These are phyloP conservation scores for Lachnellula occidentalis DNA, from an alignment of 2,329 filamentous ascomycete genomes.

Conservation along the genomic window DNA sequence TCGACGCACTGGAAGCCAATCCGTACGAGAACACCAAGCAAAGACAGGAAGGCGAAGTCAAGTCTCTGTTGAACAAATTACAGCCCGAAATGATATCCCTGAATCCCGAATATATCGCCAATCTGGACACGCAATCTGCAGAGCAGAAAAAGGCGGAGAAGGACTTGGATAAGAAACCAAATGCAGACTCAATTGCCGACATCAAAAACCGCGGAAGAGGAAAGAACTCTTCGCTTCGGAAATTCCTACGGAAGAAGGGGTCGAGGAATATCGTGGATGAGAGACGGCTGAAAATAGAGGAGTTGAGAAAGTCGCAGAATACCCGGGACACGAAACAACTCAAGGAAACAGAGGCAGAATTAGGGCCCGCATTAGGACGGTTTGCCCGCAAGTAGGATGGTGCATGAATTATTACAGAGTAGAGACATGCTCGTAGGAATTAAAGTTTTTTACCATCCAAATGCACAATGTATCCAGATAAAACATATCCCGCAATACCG, in stretches of 20 bases:
- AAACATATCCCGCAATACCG: too few relatives aligned
- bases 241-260: conserved; percentile 86
- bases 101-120: conserved; percentile 87
- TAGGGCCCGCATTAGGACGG: conserved; percentile 79
- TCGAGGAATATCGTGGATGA: conserved; percentile 95
- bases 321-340: conserved; percentile 63
- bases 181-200: conserved; percentile 49
- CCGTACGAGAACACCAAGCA: conserved; percentile 93
- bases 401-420: too few relatives aligned
- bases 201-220: conserved; percentile 75
- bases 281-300: conserved; percentile 80
- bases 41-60: conserved; percentile 87
- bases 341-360: conserved; percentile 62
- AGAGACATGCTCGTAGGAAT: too few relatives aligned
- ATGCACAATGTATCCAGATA: too few relatives aligned
- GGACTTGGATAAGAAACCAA: conserved; percentile 67
- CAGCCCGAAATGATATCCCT: conserved; percentile 96
- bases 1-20: conserved; percentile 87
- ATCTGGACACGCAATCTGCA: conserved; percentile 74
- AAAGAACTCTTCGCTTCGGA: conserved; percentile 82
- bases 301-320: conserved; percentile 65
- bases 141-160: conserved; percentile 71
- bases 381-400: conserved; percentile 62
- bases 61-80: conserved; percentile 85
- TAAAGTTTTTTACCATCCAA: too few relatives aligned